Base-by-base conservation (phyloP, 192 early-diverging fungal species). In the Coemansia sp. region DNA sequence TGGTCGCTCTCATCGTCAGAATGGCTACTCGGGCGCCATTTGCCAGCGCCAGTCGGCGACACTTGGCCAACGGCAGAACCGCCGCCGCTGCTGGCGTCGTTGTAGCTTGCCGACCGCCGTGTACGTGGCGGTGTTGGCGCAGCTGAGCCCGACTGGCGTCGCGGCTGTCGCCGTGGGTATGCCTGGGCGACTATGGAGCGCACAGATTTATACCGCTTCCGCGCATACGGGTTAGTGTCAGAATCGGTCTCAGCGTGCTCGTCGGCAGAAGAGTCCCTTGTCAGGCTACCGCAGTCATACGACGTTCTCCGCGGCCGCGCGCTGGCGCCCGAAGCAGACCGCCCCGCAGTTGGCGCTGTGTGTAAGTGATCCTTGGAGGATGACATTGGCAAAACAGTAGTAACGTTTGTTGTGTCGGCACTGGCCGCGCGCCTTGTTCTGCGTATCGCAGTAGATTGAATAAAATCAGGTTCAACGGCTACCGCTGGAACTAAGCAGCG, bases 401-500 rank as follows among this genome's bases (percentile, higher is more conserved):
- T 25, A 25, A 36, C 3, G 52, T 46, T 19, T 42, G 66, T 43
- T 19, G 48, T 59, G 61, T 65, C 64, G 29, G 65, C 77, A 55
- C 77, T 80, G 46, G 65, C 68, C 0, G 77, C 77, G 8, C 77
- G 64, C 10, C 72, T 59, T 25, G 61, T 65, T 14, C 77, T 61
- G 20, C 68, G 74, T 32, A 59, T 40, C 2, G 60, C 61, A 33
- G 61, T 43, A 2, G 60, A 49, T 4, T 66, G 65, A 20, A 64
- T 41, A 5, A 74, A 59, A 33, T 74, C 77, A 8, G 69, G 62
- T 64, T 80, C 77, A 15, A 80, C 77, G 13, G 77, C 77, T 6
- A 71, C 69, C 3, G 77, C 69, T 3, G 77, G 73, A 3, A 80
- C 77, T 69, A 75, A 74, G 65, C 77, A 80, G 4, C 77, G 72